Evolutionary conservation across 164 flowering plant genomes (phyloP).

Genomic region (Magnolia kwangsiensis): DNA sequence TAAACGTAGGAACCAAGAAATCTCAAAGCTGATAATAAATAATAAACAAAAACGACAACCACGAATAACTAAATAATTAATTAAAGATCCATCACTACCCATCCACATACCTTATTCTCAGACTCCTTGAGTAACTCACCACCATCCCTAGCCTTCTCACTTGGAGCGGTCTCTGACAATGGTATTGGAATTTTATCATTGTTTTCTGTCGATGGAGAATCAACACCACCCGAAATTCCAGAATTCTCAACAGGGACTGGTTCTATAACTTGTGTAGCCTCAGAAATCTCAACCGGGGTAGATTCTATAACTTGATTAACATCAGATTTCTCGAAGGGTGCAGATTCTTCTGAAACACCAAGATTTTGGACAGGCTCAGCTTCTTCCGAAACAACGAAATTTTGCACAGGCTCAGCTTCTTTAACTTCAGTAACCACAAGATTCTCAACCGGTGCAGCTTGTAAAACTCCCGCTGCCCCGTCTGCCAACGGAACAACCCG

Average conservation of each 20-base stretch:
- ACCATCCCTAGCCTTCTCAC: constrained; percentile 13
- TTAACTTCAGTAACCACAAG: background rate
- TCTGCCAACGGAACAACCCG: too few species aligned
- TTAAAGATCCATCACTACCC: background rate
- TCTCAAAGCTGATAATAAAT: background rate
- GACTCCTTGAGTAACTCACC: constrained; percentile 14
- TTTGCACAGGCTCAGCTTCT: background rate
- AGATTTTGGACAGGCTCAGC: background rate
- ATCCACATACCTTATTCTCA: constrained; percentile 23
- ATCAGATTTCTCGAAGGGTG: background rate
- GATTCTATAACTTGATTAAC: constrained; percentile 12
- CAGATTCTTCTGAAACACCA: background rate
- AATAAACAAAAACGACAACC: background rate
- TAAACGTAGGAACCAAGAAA: background rate
- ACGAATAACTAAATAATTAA: background rate
- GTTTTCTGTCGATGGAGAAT: constrained; percentile 1
- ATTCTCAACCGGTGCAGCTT: background rate
- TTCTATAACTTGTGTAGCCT: constrained; percentile 4
- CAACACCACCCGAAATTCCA: constrained; percentile 14
- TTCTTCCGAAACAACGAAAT: background rate
- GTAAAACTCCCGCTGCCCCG: background rate
- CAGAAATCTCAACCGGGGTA: constrained; percentile 7
- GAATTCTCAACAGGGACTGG: background rate
- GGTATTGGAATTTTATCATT: constrained; percentile 12
- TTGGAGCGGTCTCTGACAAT: constrained; percentile 9